Evolutionary conservation across 164 flowering plant genomes (phyloP).

Genomic region (Vitis rotundifolia): DNA sequence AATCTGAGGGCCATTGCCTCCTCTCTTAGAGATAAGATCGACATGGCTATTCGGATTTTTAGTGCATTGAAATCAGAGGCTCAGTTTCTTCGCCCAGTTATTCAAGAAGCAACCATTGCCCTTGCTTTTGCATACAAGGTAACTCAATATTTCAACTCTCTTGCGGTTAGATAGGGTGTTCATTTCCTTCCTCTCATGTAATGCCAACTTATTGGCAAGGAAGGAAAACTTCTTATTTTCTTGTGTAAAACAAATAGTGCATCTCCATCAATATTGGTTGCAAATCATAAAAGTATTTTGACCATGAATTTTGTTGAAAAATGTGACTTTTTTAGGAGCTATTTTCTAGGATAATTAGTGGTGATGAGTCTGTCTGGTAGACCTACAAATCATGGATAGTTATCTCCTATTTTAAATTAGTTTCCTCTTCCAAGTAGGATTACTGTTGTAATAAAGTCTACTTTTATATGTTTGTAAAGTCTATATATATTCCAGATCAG

Average conservation of each 20-base stretch:
- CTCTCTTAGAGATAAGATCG: slow-evolving; percentile 67
- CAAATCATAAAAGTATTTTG: no score
- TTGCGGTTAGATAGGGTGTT: not conserved
- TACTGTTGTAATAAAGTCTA: no score
- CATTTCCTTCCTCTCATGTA: not conserved
- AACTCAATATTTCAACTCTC: slow-evolving; percentile 1
- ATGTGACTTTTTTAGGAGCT: no score
- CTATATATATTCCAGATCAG: no score
- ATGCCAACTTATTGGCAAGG: not conserved
- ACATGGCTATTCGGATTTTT: slow-evolving; percentile 92
- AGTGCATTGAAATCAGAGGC: slow-evolving; percentile 79
- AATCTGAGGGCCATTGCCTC: not conserved
- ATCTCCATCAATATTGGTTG: no score
- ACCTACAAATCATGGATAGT: no score
- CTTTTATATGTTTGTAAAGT: no score
- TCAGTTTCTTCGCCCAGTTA: slow-evolving; percentile 58
- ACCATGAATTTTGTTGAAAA: no score
- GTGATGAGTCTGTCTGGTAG: no score
- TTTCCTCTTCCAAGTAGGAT: no score
- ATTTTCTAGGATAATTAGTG: no score
- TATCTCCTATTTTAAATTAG: no score
- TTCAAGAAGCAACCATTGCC: slow-evolving; percentile 84
- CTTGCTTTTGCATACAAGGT: slow-evolving; percentile 92
- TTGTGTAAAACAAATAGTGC: not conserved
- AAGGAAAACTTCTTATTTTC: not conserved